Conservation (phyloP, 2,329 filamentous ascomycete genomes). For the Cryphonectria japonica region DNA sequence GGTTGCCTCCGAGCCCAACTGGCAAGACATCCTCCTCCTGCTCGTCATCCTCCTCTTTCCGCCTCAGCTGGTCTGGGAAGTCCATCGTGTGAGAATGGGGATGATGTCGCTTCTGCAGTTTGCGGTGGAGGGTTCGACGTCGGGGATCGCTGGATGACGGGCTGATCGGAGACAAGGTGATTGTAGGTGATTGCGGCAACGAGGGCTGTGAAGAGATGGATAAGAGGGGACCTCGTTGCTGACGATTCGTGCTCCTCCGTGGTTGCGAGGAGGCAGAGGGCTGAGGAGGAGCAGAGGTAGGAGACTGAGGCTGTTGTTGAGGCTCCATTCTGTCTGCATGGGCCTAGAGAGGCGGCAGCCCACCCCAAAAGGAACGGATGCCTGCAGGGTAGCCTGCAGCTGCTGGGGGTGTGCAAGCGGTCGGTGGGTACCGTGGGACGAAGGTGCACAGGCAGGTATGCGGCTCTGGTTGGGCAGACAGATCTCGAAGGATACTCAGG, state of each 20-base stretch:
- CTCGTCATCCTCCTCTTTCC: constrained; percentile 51
- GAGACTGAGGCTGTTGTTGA: constrained; percentile 17
- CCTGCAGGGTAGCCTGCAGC: constrained; percentile 24
- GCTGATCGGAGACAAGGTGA: constrained; percentile 29
- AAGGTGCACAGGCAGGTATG: constrained; percentile 17
- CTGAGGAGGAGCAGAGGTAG: constrained; percentile 6
- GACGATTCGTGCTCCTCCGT: constrained; percentile 15
- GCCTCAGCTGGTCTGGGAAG: constrained; percentile 57
- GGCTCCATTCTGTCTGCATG: constrained; percentile 26
- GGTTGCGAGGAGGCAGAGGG: constrained; percentile 17
- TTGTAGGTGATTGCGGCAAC: constrained; percentile 14
- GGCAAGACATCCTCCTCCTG: constrained; percentile 53
- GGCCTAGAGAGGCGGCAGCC: constrained; percentile 27
- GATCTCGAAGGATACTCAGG: constrained; percentile 8
- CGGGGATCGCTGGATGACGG: constrained; percentile 41
- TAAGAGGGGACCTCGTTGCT: constrained; percentile 6
- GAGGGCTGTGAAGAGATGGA: constrained; percentile 13
- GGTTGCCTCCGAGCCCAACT: constrained; percentile 48
- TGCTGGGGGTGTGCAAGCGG: constrained; percentile 11
- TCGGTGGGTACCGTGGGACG: constrained; percentile 22
- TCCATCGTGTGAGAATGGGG: constrained; percentile 46
- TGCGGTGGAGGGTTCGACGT: constrained; percentile 45
- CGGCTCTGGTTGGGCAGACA: constrained; percentile 20
- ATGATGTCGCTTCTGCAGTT: constrained; percentile 46
- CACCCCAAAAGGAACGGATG: constrained; percentile 12